Evolutionary conservation across 495 filamentous ascomycete genomes (phyloP).

Genomic region (Cryomyces minteri): DNA sequence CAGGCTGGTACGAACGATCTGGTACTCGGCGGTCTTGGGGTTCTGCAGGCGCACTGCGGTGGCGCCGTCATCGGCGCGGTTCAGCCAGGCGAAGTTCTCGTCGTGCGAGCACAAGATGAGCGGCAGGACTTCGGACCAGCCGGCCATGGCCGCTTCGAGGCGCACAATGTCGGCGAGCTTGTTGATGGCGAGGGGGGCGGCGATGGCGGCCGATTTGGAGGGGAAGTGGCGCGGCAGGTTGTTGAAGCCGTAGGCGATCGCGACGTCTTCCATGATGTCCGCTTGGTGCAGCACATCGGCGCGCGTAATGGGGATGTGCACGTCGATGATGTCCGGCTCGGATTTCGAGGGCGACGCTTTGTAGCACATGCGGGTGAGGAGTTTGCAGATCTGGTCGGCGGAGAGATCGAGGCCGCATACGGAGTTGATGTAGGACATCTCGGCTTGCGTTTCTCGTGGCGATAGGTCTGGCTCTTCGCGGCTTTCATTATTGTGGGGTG

Average conservation of each 20-base stretch:
- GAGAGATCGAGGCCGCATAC: slow-evolving; percentile 69
- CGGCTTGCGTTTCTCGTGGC: slow-evolving; percentile 57
- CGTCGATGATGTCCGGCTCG: slow-evolving; percentile 48
- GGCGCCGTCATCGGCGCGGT: slow-evolving; percentile 72
- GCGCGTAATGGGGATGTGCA: slow-evolving; percentile 70
- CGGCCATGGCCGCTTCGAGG: slow-evolving; percentile 78
- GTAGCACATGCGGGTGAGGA: slow-evolving; percentile 77
- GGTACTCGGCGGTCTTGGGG: slow-evolving; percentile 91
- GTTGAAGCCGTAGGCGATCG: slow-evolving; percentile 94
- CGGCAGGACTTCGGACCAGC: slow-evolving; percentile 93
- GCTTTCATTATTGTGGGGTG: slow-evolving; percentile 72
- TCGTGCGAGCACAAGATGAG: slow-evolving; percentile 95
- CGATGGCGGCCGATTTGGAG: slow-evolving; percentile 65
- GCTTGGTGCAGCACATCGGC: slow-evolving; percentile 92
- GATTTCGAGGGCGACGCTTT: slow-evolving; percentile 47
- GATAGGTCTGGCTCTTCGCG: slow-evolving; percentile 63
- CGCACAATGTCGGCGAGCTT: slow-evolving; percentile 87
- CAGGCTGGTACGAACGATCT: slow-evolving; percentile 81
- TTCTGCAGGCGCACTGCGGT: slow-evolving; percentile 82
- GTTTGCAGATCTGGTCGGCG: slow-evolving; percentile 48
- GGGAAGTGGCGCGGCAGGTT: slow-evolving; percentile 70
- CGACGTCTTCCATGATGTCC: slow-evolving; percentile 97
- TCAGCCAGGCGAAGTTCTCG: slow-evolving; percentile 95
- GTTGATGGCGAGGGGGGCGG: slow-evolving; percentile 76
- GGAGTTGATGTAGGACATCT: slow-evolving; percentile 80